Base-by-base conservation (phyloP, 768 basidiomycete species). In the Chalciporus sphaerocephalus region DNA sequence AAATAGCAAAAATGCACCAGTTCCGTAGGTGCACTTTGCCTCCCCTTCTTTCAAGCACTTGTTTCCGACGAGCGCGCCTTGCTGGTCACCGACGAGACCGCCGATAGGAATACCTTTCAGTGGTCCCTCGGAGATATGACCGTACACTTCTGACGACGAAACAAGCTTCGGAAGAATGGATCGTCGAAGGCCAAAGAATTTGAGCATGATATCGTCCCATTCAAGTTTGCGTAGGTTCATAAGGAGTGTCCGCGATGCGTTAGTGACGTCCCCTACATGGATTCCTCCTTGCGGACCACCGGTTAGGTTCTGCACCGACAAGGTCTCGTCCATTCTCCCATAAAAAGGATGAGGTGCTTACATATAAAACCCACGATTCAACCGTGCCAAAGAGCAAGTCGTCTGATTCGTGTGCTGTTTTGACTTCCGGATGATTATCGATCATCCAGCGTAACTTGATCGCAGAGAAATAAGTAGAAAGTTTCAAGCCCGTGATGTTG, bases 401-500 rank as follows among this genome's bases (percentile, higher is more conserved):
- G 64, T 92, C 91, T 28, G 78, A 68, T 30, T 86, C 81, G 59
- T 93, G 85, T 0, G 96, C 94, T 34, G 78, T 73, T 25, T 74
- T 66, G 44, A 98, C 92, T 23, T 82, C 79, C 4, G 76, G 74
- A 59, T 85, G 69, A 61, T 97, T 82, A 63, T 95, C 88, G 50
- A 95, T 81, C 87, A 99, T 92, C 95, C 95, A 99, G 36, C 88
- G 81, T 51, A 96, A 74, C 69, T 97, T 98, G 65, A 96, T 85
- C 15, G 87, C 95, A 18, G 94, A 96, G 70, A 99, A 99, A 70
- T 99, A 99, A 0, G 95, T 98, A 13, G 94, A 96, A 7, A 97
- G 74, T n/a, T 87, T 89, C 30, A 96, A 79, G 25, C 94, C 94
- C 38, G 92, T 94, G 49, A 90, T 74, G 18, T 81, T 71, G 30